These are phyloP conservation scores for Inga oerstediana DNA, from an alignment of 306 rosid genomes.

Conservation along the genomic window DNA sequence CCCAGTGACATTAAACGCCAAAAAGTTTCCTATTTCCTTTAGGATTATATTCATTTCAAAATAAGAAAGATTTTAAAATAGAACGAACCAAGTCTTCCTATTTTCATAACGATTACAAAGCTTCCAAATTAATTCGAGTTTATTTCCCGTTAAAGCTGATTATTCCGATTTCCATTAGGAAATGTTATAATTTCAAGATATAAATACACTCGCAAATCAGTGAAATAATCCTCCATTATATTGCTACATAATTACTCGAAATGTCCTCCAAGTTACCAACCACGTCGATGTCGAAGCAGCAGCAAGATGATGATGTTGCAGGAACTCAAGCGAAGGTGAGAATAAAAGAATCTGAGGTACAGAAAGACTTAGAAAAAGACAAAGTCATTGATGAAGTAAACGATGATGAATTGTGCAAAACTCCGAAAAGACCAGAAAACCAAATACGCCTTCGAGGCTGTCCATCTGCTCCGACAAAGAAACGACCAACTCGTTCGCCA, in stretches of 20 bases:
- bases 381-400: not conserved
- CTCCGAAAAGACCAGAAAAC: not conserved
- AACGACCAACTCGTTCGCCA: not conserved
- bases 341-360: not conserved
- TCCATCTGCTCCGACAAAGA: not conserved
- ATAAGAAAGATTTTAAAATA: no score
- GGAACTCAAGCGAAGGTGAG: not conserved
- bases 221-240: not conserved
- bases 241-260: not conserved
- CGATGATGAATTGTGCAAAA: not conserved
- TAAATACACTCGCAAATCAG: not conserved
- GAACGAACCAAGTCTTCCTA: not conserved
- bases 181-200: no score
- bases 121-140: no score
- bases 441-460: not conserved
- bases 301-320: not conserved
- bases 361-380: not conserved
- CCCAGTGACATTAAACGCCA: no score
- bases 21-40: no score
- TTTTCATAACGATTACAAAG: not conserved
- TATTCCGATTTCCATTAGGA: not conserved
- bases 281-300: constrained; percentile 1
- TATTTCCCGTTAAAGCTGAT: not conserved
- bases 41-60: no score
- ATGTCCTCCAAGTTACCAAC: not conserved